Evolutionary conservation across 495 filamentous ascomycete genomes (phyloP), one percentile per base, ranked within the genome.

Genomic region (Aspergillus hancockii): DNA sequence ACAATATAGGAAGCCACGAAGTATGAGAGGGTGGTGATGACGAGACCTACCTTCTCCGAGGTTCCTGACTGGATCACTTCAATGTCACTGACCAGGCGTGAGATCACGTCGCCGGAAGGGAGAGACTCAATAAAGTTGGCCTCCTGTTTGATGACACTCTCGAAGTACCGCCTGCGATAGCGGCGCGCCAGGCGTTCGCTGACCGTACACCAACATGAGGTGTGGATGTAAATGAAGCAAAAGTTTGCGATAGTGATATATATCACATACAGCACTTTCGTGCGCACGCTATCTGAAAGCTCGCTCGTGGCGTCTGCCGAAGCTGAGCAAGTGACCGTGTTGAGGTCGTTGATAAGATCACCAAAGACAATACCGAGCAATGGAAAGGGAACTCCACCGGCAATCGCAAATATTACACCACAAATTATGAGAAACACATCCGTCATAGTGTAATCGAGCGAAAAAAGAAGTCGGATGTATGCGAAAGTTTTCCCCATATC

Each of bases 291-390:
- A 13, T 58, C 50, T 10, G 64, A 50, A 6, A 71, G 59, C 28
- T 66, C 62, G 13, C 46, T 31, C 18, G 54, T 59, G 13, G 55
- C 55, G 28, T 47, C 56, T 13, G 52, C 21, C 23, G 65, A 60
- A 12, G 54, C 49, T 0, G 60, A 58, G 55, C 71, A 76, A 21
- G 66, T 70, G 10, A 69, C 63, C 1, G 69, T 63, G 50, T 76
- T 76, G 18, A 76, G 59, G 22, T 72, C 71, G 51, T 90, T 82
- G 58, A 90, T 78, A 18, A 90, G 76, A 63, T 88, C 71, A 36
- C 86, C 86, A 56, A 89, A 89, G 52, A 89, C 76, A 62, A 90
- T 85, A n/a, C 82, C 85, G 19, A 89, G 80, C 10, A 89, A 70
- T 8, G 86, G 86, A 55, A 88, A 87, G 3, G 86, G 87, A 3